Evolutionary conservation across 208 protist species (phyloP).

Genomic region (Trypanosoma cruzi): DNA sequence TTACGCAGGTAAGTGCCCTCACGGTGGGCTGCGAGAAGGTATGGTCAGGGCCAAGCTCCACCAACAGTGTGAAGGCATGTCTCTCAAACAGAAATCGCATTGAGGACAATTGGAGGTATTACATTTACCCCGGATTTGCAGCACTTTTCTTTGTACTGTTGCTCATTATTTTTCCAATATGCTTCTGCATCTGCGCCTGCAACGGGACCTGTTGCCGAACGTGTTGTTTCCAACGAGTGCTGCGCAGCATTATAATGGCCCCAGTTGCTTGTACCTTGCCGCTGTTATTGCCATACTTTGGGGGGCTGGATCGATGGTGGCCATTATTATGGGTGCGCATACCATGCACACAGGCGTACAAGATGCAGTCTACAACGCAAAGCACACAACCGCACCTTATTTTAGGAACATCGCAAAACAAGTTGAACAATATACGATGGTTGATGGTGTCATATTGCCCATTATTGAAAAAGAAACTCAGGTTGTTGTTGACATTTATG

Average conservation of each 20-base stretch:
- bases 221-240: slow-evolving; percentile 31
- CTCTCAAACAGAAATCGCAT: slow-evolving; percentile 55
- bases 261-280: slow-evolving; percentile 10
- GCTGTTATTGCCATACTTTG: slow-evolving; percentile 12
- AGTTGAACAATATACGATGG: slow-evolving; percentile 20
- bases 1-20: neutral
- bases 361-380: slow-evolving; percentile 31
- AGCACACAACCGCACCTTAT: slow-evolving; percentile 45
- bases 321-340: slow-evolving; percentile 23
- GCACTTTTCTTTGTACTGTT: slow-evolving; percentile 62
- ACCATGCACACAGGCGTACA: slow-evolving; percentile 7
- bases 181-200: slow-evolving; percentile 36
- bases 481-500: slow-evolving; percentile 44
- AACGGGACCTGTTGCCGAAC: slow-evolving; percentile 36
- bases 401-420: slow-evolving; percentile 39
- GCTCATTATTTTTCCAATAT: slow-evolving; percentile 54
- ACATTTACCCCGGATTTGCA: slow-evolving; percentile 59
- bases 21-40: slow-evolving; percentile 61
- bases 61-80: slow-evolving; percentile 60
- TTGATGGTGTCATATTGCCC: neutral
- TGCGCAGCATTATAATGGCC: slow-evolving; percentile 28
- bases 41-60: slow-evolving; percentile 46
- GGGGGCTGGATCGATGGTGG: slow-evolving; percentile 1
- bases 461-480: slow-evolving; percentile 23
- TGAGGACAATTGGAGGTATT: slow-evolving; percentile 60